Base-by-base conservation (phyloP, 306 rosid genomes). In the Acacia confusa region DNA sequence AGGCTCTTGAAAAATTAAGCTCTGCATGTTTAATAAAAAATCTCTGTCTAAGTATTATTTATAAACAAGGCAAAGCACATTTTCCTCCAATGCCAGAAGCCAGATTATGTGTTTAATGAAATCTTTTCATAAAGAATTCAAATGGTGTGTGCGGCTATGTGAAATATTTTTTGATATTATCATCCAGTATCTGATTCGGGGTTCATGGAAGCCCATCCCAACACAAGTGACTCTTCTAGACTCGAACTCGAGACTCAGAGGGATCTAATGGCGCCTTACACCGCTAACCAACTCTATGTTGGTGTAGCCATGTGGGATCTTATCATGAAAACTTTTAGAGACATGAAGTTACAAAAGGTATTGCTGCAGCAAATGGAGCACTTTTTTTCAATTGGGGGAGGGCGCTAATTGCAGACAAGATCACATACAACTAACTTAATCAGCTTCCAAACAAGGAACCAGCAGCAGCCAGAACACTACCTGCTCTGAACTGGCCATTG, bases 401-500 rank as follows among this genome's bases (percentile, higher is more conserved):
- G 14, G 60, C 6, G 20, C 66, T 75, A 57, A 75, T 24, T 60
- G 63, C 28, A 66, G 53, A 25, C 53, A n/a, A 27, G 43, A 13
- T 12, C 48, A 70, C 20, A 41, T 34, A 7, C 71, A 82, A 24
- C 61, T 24, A 19, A 64, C 32, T 27, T 44, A 55, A 66, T 66
- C 43, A 65, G 66, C 75, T 55, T 14, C n/a, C 40, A 28, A 79
- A 69, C 58, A 78, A 63, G 19, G 19, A 81, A 77, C 11, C 45
- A 66, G 36, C 63, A 82, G 74, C 57, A 68, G 67, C 20, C 36
- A 82, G 75, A 85, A 73, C 74, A 79, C 74, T 82, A 96, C 98
- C 95, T 96, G 99, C 83, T 93, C 99, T 15, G 92, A 86, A 87
- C 94, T 96, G 57, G 90, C 94, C 99, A 93, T 96, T 38, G 99